Evolutionary conservation across 164 flowering plant species (phyloP).

Genomic region (Stephania japonica): DNA sequence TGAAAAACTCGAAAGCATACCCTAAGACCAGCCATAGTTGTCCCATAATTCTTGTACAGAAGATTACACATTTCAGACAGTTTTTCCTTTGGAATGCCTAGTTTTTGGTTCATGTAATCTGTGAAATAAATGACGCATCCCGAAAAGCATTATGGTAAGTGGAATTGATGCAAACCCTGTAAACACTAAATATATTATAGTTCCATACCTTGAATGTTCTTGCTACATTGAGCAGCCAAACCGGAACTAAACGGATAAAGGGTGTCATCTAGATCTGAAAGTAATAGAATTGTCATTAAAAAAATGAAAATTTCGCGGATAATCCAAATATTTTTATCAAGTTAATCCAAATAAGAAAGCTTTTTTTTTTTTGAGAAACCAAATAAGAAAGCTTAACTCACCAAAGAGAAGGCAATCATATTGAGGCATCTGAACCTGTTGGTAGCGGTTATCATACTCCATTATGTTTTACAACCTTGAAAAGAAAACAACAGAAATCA

Average conservation of each 20-base stretch:
- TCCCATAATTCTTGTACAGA: conserved; percentile 73
- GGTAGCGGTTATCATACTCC: conserved; percentile 35
- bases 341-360: background rate
- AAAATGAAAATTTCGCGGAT: background rate
- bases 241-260: conserved; percentile 74
- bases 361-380: too few relatives aligned
- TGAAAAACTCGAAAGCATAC: conserved; percentile 27
- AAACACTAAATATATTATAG: background rate
- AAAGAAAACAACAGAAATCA: conserved; percentile 4
- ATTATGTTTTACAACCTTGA: conserved; percentile 21
- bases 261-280: conserved; percentile 78
- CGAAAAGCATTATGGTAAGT: background rate
- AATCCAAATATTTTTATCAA: background rate
- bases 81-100: conserved; percentile 54
- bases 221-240: conserved; percentile 34
- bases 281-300: background rate
- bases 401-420: conserved; percentile 78
- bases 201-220: conserved; percentile 58
- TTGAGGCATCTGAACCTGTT: conserved; percentile 23
- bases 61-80: conserved; percentile 42
- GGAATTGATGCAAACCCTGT: background rate
- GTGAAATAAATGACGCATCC: background rate
- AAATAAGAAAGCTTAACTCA: conserved; percentile 27
- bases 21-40: conserved; percentile 92
- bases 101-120: conserved; percentile 72